Base-by-base conservation (phyloP, 1,284 basidiomycete genomes). In the Cryptococcus sp. region DNA sequence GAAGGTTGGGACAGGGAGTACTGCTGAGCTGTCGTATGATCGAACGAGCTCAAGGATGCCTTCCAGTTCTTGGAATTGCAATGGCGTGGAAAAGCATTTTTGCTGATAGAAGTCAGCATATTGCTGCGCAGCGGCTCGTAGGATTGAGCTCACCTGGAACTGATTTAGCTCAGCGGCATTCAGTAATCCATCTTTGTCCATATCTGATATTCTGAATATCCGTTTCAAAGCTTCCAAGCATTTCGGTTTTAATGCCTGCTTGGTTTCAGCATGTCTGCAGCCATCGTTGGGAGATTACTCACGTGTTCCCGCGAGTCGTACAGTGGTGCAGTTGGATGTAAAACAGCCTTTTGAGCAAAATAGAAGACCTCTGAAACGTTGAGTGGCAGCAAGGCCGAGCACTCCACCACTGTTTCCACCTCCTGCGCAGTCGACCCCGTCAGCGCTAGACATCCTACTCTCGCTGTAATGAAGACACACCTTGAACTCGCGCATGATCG, bases 341-440 rank as follows among this genome's bases (percentile, higher is more conserved):
- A 82, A 25, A 99, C 96, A 5, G 96, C 96, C 76, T 97, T 98
- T 79, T 97, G 95, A 0, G 96, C 95, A 78, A 97, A 98, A 79
- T 96, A 98, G 81, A 99, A 96, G n/a, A 97, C 92, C 78, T 97
- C 95, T 35, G 93, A 94, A 51, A 99, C 89, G 79, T 99, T 99
- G 61, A 94, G 78, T 22, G 90, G 88, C 51, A 89, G 82, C 70
- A 89, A 88, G 0, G 94, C 93, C 11, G 92, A 95, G 75, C 93
- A 96, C 80, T 98, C 95, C 38, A 99, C 91, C 71, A 94, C 98
- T 25, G 95, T 98, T 78, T 99, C 94, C 53, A 98, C 93, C 85
- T 95, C 92, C 91, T 94, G 65, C 46, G 31, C 16, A 25, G 27
- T n/a, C 44, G 39, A 22, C 8, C n/a, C 38, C 6, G 44, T 39